These are phyloP conservation scores for Gillenia trifoliata DNA, from an alignment of 306 rosid genomes.

Conservation along the genomic window DNA sequence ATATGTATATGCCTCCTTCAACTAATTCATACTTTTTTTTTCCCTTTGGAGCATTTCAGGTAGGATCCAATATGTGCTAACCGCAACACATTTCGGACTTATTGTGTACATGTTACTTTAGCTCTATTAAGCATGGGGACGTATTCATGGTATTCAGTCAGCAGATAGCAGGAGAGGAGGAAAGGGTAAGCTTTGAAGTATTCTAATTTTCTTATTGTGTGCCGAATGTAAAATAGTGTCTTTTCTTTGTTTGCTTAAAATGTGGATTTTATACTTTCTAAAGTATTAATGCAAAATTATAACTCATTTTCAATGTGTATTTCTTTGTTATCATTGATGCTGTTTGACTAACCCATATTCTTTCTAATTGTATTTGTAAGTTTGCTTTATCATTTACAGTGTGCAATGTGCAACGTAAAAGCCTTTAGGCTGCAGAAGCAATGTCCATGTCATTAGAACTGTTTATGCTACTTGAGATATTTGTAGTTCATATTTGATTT, in stretches of 20 bases:
- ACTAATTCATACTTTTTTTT: neutral
- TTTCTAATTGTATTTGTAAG: neutral
- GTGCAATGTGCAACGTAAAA: too few species aligned
- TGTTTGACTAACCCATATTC: neutral
- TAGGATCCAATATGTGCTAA: neutral
- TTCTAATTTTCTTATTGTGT: constrained; percentile 1
- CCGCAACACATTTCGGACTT: neutral
- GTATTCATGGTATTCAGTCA: neutral
- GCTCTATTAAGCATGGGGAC: neutral
- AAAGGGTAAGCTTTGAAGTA: neutral
- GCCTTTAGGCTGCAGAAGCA: neutral
- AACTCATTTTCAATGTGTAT: neutral
- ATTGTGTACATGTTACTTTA: neutral
- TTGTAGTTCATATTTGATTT: neutral
- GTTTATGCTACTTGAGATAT: neutral
- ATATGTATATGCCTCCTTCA: neutral
- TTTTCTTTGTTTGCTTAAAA: neutral
- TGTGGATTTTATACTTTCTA: neutral
- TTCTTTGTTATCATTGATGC: neutral
- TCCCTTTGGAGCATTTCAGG: neutral
- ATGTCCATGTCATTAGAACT: neutral
- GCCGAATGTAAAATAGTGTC: neutral
- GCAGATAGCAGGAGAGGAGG: neutral
- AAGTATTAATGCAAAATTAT: neutral
- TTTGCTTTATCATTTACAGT: too few species aligned